Percentiles rank a stretch among this genome's conserved stretches.
phyloP scores from a whole-genome alignment of 176 grass and related monocot species.

The Alloteropsis semialata region DNA sequence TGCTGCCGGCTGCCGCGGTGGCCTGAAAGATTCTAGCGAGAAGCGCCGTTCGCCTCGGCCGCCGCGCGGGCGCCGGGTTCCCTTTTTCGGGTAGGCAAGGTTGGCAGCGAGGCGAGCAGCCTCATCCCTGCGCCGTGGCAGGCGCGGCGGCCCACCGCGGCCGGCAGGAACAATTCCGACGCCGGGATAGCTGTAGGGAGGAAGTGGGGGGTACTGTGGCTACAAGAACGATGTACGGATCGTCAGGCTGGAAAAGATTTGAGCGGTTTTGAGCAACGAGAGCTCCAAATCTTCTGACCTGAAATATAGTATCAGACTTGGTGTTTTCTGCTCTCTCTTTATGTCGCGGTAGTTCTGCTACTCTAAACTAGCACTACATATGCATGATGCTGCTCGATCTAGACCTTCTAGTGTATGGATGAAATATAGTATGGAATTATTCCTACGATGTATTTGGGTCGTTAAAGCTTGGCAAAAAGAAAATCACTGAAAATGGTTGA shows the following conservation, averaged over 20 bases:
- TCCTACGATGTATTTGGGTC: background rate
- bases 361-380: background rate
- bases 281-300: background rate
- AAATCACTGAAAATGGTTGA: too few species aligned
- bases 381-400: background rate
- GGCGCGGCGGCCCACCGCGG: background rate
- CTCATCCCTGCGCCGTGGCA: background rate
- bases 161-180: background rate
- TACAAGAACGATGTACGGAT: background rate
- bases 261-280: background rate
- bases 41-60: background rate
- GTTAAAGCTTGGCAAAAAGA: too few species aligned
- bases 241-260: background rate
- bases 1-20: background rate
- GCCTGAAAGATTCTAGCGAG: background rate
- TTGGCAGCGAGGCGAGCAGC: background rate
- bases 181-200: background rate
- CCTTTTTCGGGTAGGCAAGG: background rate
- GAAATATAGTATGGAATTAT: too few species aligned
- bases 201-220: background rate
- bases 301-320: background rate
- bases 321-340: background rate
- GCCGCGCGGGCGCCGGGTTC: background rate
- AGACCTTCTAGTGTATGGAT: background rate
- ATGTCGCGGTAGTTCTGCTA: background rate